phyloP scores from a whole-genome alignment of 257 asterid species.

The Thymus quinquecostatus region DNA sequence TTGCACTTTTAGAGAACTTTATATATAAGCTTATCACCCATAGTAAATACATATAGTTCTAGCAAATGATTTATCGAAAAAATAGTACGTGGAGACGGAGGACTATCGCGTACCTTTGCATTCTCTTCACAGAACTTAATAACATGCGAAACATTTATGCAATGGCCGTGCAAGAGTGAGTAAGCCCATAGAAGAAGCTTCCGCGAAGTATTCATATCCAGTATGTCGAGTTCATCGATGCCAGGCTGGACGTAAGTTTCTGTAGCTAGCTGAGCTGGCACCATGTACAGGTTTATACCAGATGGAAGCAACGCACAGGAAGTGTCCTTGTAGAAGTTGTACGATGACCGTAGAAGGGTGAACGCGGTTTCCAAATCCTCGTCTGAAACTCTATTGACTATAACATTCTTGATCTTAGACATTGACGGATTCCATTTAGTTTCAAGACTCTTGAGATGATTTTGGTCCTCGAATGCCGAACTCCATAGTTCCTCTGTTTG shows the following conservation, averaged over 20 bases:
- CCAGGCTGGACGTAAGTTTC: constrained; percentile 94
- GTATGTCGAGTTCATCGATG: constrained; percentile 85
- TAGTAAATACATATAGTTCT: not conserved
- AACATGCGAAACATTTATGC: constrained; percentile 64
- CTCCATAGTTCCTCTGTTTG: constrained; percentile 90
- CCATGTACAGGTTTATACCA: constrained; percentile 87
- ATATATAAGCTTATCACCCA: not conserved
- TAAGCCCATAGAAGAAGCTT: constrained; percentile 94
- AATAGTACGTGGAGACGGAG: not conserved
- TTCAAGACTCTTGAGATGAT: constrained; percentile 76
- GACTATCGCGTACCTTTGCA: constrained; percentile 57
- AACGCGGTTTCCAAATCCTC: constrained; percentile 93
- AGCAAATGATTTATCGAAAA: not conserved
- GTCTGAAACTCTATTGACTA: constrained; percentile 81
- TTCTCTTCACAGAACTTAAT: constrained; percentile 89
- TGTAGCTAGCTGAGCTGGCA: constrained; percentile 87
- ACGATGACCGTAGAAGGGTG: constrained; percentile 77
- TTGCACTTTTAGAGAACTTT: not conserved
- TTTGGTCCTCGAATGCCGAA: constrained; percentile 74
- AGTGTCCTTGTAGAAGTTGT: constrained; percentile 90
- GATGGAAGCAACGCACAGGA: constrained; percentile 96
- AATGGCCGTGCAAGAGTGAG: constrained; percentile 86
- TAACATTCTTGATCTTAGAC: constrained; percentile 81
- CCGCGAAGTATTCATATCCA: constrained; percentile 94
- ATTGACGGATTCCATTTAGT: constrained; percentile 80